A percentile compares a stretch with the other conserved stretches of the same genome.
These are phyloP conservation scores for Mallotus repandus DNA, from an alignment of 441 rosid species.

Conservation along the genomic window DNA sequence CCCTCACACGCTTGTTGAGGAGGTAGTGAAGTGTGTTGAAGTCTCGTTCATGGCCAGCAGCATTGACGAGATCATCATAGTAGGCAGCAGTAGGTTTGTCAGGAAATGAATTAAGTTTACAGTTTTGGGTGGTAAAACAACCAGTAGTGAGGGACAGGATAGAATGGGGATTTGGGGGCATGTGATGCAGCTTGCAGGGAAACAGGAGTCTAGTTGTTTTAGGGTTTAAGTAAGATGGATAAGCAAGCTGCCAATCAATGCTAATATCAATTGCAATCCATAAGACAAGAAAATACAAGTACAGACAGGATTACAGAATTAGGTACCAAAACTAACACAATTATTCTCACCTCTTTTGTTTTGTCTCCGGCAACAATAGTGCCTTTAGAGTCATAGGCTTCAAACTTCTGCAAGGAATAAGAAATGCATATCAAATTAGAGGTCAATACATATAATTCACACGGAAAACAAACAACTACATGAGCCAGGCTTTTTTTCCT, in stretches of 20 bases:
- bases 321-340: not conserved
- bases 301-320: constrained; percentile 9
- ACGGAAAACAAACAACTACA: not conserved
- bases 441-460: constrained; percentile 3
- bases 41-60: constrained; percentile 51
- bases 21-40: constrained; percentile 49
- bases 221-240: constrained; percentile 14
- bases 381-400: constrained; percentile 85
- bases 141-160: constrained; percentile 20
- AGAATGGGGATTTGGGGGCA: constrained; percentile 19
- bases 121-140: constrained; percentile 23
- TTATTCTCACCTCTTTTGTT: constrained; percentile 63
- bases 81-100: constrained; percentile 48
- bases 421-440: constrained; percentile 2
- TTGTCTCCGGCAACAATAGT: constrained; percentile 75
- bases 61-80: constrained; percentile 52
- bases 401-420: constrained; percentile 67
- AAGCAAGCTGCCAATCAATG: constrained; percentile 14
- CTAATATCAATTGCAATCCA: constrained; percentile 16
- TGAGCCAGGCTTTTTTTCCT: not conserved
- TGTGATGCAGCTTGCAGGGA: constrained; percentile 27
- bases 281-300: not conserved
- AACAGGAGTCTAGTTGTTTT: constrained; percentile 20
- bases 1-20: constrained; percentile 53
- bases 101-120: constrained; percentile 22